Conservation (phyloP, 2,329 filamentous ascomycete genomes). For the Pestalotiopsis sp. region DNA sequence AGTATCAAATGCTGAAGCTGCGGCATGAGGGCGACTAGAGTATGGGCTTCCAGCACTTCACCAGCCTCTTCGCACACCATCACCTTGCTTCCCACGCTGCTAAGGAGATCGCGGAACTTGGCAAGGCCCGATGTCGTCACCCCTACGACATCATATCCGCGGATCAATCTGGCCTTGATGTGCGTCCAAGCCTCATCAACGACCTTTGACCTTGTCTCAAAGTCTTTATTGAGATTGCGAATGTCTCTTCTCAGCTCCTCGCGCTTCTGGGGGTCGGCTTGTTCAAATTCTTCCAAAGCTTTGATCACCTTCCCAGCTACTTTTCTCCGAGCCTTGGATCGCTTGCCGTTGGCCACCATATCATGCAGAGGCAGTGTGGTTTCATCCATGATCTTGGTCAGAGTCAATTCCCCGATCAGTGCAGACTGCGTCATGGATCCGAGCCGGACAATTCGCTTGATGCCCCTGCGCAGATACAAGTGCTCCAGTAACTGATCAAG, state of each 20-base stretch:
- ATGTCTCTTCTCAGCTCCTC: conserved; percentile 14
- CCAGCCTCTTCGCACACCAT: conserved; percentile 71
- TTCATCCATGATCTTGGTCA: conserved; percentile 31
- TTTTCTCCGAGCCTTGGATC: conserved; percentile 9
- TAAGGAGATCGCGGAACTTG: conserved; percentile 48
- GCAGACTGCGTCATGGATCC: conserved; percentile 60
- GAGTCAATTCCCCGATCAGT: conserved; percentile 47
- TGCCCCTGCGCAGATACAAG: conserved; percentile 44
- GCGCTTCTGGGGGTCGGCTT: not conserved
- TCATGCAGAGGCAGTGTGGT: conserved; percentile 3
- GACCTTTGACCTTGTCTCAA: conserved; percentile 20
- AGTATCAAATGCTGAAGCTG: conserved; percentile 63
- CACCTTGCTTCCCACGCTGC: conserved; percentile 53
- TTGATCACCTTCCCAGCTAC: not conserved
- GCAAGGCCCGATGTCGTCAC: conserved; percentile 63
- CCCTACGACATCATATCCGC: conserved; percentile 51
- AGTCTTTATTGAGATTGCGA: not conserved
- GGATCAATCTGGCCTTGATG: conserved; percentile 21
- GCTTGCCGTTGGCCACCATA: conserved; percentile 14
- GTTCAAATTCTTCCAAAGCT: not conserved
- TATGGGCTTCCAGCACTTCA: conserved; percentile 67
- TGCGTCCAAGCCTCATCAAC: conserved; percentile 33
- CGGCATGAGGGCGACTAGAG: conserved; percentile 60
- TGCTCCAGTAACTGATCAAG: conserved; percentile 62
- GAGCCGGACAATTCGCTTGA: conserved; percentile 59